Percentiles rank a stretch among this genome's conserved stretches.
These are phyloP conservation scores for Amanita polypyramis DNA, from an alignment of 768 basidiomycete genomes.

Conservation along the genomic window DNA sequence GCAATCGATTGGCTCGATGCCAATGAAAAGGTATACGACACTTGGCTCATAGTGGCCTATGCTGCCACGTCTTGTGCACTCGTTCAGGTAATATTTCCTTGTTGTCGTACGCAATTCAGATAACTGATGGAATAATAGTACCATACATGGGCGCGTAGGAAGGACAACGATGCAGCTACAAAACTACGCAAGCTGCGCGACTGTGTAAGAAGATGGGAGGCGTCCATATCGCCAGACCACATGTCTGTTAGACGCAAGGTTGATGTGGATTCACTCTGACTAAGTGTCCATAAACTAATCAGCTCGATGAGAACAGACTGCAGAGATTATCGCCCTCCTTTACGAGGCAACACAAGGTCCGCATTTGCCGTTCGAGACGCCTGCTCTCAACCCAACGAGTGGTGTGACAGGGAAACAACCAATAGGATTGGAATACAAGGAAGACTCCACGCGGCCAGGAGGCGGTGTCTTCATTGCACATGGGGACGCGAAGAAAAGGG, in stretches of 20 bases:
- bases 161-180: conserved; percentile 62
- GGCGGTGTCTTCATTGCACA: conserved; percentile 76
- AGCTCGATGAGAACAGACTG: conserved; percentile 41
- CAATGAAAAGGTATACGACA: conserved; percentile 74
- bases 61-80: conserved; percentile 83
- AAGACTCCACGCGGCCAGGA: conserved; percentile 76
- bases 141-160: conserved; percentile 84
- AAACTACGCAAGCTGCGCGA: conserved; percentile 76
- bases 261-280: conserved; percentile 17
- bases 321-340: conserved; percentile 85
- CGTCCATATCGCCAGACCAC: conserved; percentile 79
- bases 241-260: conserved; percentile 92
- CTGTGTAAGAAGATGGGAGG: conserved; percentile 82
- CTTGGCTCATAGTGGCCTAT: conserved; percentile 82
- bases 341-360: conserved; percentile 91
- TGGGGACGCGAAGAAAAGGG: conserved; percentile 27
- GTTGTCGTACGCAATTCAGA: neutral
- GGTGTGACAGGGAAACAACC: conserved; percentile 51
- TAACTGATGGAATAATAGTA: conserved; percentile 40
- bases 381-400: conserved; percentile 70
- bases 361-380: conserved; percentile 39
- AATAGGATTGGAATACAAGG: conserved; percentile 56
- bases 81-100: conserved; percentile 58
- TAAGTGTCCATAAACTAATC: neutral
- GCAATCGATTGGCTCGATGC: conserved; percentile 85